Evolutionary conservation across 2,329 filamentous ascomycete genomes (phyloP), one percentile per base, ranked within the genome.

Genomic region (Akanthomyces dipterigenus): DNA sequence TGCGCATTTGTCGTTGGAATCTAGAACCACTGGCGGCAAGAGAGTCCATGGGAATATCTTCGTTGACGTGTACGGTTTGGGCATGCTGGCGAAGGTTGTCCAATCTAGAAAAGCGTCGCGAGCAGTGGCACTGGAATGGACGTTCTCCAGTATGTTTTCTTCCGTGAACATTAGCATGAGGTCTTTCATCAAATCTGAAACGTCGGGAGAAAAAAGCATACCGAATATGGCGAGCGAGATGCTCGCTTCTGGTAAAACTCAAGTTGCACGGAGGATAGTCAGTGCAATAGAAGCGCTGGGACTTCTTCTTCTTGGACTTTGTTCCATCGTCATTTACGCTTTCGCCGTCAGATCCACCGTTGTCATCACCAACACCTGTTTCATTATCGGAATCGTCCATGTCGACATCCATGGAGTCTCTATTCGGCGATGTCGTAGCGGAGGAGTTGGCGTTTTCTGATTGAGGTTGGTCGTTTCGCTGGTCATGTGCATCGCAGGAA

Each of bases 81-180:
- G 95, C 95, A 80, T 99, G 95, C 72, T 99, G 95, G 63, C 95
- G 87, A 56, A 99, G 79, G 71, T 99, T 99, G 74, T 99, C 93
- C 50, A 98, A 83, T 54, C 93, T 86, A 11, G 95, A 98, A 73
- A 99, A 99, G 60, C 92, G 86, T 55, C 95, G 86, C 2, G 89
- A 91, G 75, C 95, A 99, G 74, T 98, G 95, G 67, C 95, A 99
- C 74, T 96, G 90, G 69, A 98, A 99, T 0, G 95, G 95, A 31
- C 95, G 87, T 78, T 99, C 95, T 58, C 95, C 95, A 0, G 95
- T 99, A 70, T 99, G 95, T 83, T 98, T 98, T 69, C 92, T 95
- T 64, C 20, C 20, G 36, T 14, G 12, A 11, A 24, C 16, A 26
- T 49, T 26, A 40, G 28, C 20, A 40, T 11, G 48, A 40, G n/a